Base-by-base conservation (phyloP, 2,329 filamentous ascomycete species). In the Xylaria sp. region DNA sequence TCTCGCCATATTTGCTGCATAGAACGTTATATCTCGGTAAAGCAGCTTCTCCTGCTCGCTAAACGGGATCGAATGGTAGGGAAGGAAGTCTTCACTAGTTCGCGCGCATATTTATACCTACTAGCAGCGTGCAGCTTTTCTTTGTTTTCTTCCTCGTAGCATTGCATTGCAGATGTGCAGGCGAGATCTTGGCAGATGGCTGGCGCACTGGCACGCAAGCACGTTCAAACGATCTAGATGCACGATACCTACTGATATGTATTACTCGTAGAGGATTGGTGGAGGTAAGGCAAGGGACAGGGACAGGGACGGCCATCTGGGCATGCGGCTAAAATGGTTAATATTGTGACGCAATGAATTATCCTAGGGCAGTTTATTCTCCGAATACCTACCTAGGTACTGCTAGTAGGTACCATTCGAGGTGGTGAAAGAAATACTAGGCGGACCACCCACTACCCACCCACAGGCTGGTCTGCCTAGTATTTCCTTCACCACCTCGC, bases 261-360 rank as follows among this genome's bases (percentile, higher is more conserved):
- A 47, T 2, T 37, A n/a, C n/a, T 31, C 28, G 28, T 31, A 50
- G 54, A 50, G 28, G 54, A 54, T 23, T 45, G 60, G 50, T 45
- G 51, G 42, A 51, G 49, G 55, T 31, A 9, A 9, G 28, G 9
- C 28, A 31, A 9, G 28, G 49, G 51, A 45, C 40, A 49, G 55
- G 17, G 55, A 53, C 43, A 43, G 55, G 55, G 37, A 43, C 31
- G 17, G 15, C 25, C 47, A n/a, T n/a, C n/a, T n/a, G n/a, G n/a
- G n/a, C n/a, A 65, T 60, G 63, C 57, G 63, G 63, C 60, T 65
- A 65, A 65, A 60, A 65, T 46, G 63, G 63, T 46, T 65, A 65
- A 65, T 63, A 60, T 42, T 55, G 51, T 42, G 56, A 37, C 51
- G 58, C 54, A 47, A 43, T n/a, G 47, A 42, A 38, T 33, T 54